Conservation (phyloP, 768 basidiomycete species). For the Boletus eberwhitei region DNA sequence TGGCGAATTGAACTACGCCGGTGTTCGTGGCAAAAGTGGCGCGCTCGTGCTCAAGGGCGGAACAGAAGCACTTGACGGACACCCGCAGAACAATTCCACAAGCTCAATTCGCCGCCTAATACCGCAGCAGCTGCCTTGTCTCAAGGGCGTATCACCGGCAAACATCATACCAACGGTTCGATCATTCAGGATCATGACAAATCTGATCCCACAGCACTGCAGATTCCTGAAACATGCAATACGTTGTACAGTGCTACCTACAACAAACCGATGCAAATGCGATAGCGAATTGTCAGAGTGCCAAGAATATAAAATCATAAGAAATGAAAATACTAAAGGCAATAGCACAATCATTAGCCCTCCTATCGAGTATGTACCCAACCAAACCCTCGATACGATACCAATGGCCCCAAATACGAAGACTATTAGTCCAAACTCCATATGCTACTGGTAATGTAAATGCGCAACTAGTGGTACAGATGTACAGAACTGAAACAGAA, state of each 20-base stretch:
- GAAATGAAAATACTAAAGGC: conserved; percentile 15
- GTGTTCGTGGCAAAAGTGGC: background rate
- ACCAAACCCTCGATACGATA: conserved; percentile 25
- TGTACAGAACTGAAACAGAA: conserved; percentile 25
- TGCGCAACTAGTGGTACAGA: conserved; percentile 33
- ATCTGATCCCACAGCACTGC: background rate
- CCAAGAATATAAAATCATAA: conserved; percentile 31
- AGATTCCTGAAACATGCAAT: conserved; percentile 7
- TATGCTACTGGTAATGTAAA: conserved; percentile 35
- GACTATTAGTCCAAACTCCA: conserved; percentile 32
- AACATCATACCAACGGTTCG: background rate
- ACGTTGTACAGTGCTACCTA: conserved; percentile 29
- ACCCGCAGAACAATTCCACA: conserved; percentile 5
- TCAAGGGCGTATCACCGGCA: too few species aligned
- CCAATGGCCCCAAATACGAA: conserved; percentile 25
- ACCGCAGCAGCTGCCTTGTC: too few species aligned
- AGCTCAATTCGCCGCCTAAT: background rate
- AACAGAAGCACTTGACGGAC: conserved; percentile 9
- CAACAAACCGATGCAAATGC: conserved; percentile 28
- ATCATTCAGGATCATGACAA: conserved; percentile 1
- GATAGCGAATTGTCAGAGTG: conserved; percentile 26
- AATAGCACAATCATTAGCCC: conserved; percentile 32
- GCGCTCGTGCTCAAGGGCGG: background rate
- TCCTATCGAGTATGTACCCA: conserved; percentile 28
- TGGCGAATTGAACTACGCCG: background rate